phyloP scores from a whole-genome alignment of 164 flowering plant genomes.

The Umbellularia californica region DNA sequence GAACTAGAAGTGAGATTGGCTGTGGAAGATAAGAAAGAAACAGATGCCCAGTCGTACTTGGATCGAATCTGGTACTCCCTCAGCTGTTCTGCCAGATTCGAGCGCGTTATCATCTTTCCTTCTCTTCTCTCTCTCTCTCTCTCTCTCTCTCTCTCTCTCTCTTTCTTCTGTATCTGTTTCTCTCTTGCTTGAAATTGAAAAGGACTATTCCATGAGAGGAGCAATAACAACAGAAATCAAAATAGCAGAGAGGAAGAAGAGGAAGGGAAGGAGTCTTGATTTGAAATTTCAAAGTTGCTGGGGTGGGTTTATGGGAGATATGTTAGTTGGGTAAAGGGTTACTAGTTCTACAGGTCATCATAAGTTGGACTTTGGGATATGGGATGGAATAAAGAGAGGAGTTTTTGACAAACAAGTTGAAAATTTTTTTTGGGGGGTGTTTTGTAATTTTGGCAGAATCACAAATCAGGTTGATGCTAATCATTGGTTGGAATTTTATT shows the following conservation, averaged over 20 bases:
- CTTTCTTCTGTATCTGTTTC: not conserved
- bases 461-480: too few species aligned
- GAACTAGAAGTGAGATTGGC: constrained; percentile 48
- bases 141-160: not conserved
- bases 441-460: too few species aligned
- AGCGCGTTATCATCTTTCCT: constrained; percentile 75
- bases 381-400: too few species aligned
- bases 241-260: not conserved
- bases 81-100: constrained; percentile 86
- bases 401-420: too few species aligned
- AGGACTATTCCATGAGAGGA: not conserved
- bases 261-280: not conserved
- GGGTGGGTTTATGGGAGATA: too few species aligned
- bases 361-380: too few species aligned
- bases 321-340: too few species aligned
- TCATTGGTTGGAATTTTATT: too few species aligned
- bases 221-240: not conserved
- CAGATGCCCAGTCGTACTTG: constrained; percentile 92
- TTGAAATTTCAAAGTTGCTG: not conserved
- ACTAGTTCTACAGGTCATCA: too few species aligned
- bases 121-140: constrained; percentile 3
- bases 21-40: constrained; percentile 79
- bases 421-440: too few species aligned
- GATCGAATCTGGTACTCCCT: constrained; percentile 92
- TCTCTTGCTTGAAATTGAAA: not conserved